Conservation (phyloP, 1,284 basidiomycete species). For the Puccinia coronata region DNA sequence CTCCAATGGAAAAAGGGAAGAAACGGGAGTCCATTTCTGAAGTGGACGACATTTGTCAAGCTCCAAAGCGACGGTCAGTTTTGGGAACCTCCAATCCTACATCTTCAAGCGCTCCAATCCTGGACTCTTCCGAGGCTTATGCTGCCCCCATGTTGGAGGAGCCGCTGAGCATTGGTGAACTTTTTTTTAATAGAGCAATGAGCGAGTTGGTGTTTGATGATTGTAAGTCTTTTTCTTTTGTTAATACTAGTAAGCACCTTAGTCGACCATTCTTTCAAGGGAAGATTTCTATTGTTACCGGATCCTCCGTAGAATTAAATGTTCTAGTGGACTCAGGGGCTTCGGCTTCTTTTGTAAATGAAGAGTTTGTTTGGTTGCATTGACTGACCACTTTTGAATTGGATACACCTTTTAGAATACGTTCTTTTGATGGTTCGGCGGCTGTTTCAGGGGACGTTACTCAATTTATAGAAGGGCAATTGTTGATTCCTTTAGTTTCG, state of each 20-base stretch:
- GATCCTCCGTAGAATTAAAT: not conserved
- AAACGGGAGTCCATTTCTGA: not conserved
- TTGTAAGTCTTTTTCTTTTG: not conserved
- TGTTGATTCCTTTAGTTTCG: not conserved
- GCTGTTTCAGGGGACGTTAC: not conserved
- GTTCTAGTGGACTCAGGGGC: slow-evolving; percentile 7
- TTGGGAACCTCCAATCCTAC: too few species aligned
- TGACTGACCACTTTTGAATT: not conserved
- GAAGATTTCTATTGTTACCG: not conserved
- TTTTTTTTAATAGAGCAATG: not conserved
- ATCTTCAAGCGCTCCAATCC: not conserved
- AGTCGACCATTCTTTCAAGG: not conserved
- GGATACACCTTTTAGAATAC: not conserved
- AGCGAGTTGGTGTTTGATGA: not conserved
- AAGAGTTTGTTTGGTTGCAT: not conserved
- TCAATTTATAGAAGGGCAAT: not conserved
- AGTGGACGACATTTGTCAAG: not conserved
- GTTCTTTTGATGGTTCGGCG: not conserved
- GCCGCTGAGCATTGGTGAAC: not conserved
- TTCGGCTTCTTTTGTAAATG: not conserved
- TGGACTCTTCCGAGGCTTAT: too few species aligned
- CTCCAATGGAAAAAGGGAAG: not conserved
- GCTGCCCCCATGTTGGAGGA: too few species aligned
- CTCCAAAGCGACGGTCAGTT: too few species aligned
- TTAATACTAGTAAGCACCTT: not conserved